Evolutionary conservation across 345 rosid species (phyloP).

Genomic region (Lumnitzera racemosa): DNA sequence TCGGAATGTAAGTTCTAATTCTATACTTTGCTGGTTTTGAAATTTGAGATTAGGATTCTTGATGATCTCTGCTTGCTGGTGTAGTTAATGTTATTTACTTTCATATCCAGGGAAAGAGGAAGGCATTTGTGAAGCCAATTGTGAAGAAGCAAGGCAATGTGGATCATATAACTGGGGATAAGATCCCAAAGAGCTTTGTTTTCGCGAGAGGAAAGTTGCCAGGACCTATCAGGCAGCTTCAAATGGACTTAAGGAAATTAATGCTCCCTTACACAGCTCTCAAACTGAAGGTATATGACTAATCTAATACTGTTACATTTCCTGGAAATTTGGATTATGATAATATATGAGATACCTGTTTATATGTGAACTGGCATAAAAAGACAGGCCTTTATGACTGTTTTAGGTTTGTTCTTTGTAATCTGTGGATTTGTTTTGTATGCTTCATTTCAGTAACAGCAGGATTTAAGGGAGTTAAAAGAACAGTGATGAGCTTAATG

Average conservation of each 20-base stretch:
- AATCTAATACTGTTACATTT: no score
- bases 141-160: conserved; percentile 41
- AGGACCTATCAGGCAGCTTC: conserved; percentile 63
- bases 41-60: not conserved
- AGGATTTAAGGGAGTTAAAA: no score
- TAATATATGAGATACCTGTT: no score
- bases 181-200: conserved; percentile 84
- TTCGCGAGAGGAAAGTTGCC: conserved; percentile 89
- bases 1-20: conserved; percentile 8
- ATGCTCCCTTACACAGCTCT: conserved; percentile 98
- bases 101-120: conserved; percentile 40
- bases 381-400: no score
- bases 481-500: no score
- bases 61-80: not conserved
- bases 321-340: no score
- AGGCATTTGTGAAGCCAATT: conserved; percentile 51
- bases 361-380: no score
- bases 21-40: not conserved
- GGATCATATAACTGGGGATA: conserved; percentile 79
- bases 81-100: not conserved
- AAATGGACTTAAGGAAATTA: conserved; percentile 81
- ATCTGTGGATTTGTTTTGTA: no score
- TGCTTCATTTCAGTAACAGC: no score
- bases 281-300: conserved; percentile 50
- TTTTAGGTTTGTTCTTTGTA: no score